Evolutionary conservation across 2,329 filamentous ascomycete species (phyloP).

Genomic region (Xylariaceae sp.): DNA sequence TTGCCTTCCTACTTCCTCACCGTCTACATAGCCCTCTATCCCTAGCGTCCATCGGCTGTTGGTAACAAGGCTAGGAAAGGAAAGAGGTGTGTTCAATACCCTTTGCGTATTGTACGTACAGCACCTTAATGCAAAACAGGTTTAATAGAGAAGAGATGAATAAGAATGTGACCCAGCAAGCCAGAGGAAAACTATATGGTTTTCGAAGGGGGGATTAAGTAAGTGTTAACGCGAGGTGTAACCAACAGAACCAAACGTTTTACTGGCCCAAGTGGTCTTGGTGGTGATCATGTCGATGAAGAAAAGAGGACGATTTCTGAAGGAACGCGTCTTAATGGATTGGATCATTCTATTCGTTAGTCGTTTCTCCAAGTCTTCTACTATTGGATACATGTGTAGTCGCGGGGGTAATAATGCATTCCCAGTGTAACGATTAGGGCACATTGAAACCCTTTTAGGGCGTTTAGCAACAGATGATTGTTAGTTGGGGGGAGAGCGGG

Average conservation of each 20-base stretch:
- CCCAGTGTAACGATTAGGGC: not conserved
- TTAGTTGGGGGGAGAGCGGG: not conserved
- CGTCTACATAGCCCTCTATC: not conserved
- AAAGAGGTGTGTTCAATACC: too few species aligned
- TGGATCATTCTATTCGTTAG: not conserved
- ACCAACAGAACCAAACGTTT: not conserved
- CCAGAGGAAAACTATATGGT: not conserved
- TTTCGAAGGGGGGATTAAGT: not conserved
- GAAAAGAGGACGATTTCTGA: not conserved
- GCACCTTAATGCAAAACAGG: not conserved
- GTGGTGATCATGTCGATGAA: not conserved
- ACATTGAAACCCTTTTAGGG: not conserved
- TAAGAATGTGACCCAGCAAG: not conserved
- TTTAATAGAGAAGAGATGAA: not conserved
- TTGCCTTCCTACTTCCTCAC: not conserved
- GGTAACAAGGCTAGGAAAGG: too few species aligned
- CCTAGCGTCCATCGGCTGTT: not conserved
- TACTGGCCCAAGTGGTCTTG: not conserved
- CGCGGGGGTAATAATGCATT: not conserved
- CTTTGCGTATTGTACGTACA: too few species aligned
- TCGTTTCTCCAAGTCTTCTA: not conserved
- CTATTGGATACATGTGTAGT: not conserved
- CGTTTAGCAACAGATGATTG: not conserved
- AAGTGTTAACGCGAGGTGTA: not conserved
- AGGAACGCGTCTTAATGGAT: not conserved